Evolutionary conservation across 2,329 filamentous ascomycete species (phyloP), one percentile per base, ranked within the genome.

Genomic region (Hypomyces perniciosus): DNA sequence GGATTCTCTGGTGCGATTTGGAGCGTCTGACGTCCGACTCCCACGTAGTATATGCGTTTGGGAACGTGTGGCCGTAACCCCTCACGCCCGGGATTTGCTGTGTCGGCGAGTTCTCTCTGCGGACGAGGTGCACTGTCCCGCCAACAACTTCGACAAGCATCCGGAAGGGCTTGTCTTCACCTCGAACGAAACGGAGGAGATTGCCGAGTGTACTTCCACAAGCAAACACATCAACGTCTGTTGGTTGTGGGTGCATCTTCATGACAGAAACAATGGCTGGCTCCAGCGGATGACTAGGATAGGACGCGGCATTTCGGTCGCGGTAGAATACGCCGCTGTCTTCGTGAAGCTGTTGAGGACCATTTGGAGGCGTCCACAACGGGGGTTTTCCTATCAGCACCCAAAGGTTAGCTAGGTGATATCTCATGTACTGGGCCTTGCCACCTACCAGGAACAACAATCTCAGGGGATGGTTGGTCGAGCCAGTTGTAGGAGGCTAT

Each of bases 41-140:
- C 83, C 84, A 88, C 0, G 72, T 79, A 0, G 85, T 88, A 59
- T 86, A 83, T 1, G 72, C 72, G 44, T 86, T 81, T 0, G 81
- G 81, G 56, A 89, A 88, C 0, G 79, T 75, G 57, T 88, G 83
- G 0, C 84, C 84, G 57, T 74, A 86, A 0, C 85, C 85, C 12
- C 58, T 57, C 0, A 88, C 66, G n/a, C 71, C 71, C 0, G 66
- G 56, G 5, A 88, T 81, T 0, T 72, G 60, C 56, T 85, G 80
- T 0, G 63, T 76, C 0, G 83, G 81, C 0, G 77, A 75, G 41
- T 79, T 81, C 58, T 85, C 83, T 26, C 78, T 73, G 1, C 84
- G 78, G 9, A 84, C 63, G 44, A 89, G 75, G 65, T 88, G 84
- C 0, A 86, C 72, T 0, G 80, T 82, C 12, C 73, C 65, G 1